A percentile compares a stretch with the other conserved stretches of the same genome.
These are phyloP conservation scores for Bondarzewia mesenterica DNA, from an alignment of 1,284 basidiomycete genomes.

Conservation along the genomic window DNA sequence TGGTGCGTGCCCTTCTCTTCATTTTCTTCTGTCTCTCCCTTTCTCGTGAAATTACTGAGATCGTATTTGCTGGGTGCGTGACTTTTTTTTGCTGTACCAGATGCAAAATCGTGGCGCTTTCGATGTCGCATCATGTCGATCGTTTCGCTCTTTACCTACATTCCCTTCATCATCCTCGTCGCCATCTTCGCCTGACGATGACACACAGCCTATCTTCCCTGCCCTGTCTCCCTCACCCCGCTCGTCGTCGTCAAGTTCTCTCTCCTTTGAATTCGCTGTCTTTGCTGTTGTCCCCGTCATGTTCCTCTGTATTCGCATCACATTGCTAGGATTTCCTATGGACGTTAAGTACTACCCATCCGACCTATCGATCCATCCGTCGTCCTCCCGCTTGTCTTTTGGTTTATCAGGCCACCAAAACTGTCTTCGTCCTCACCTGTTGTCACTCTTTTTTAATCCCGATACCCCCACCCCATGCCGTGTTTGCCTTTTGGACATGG, in stretches of 20 bases:
- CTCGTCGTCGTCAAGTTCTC: neutral
- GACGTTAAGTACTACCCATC: neutral
- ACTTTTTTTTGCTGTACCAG: slow-evolving; percentile 28
- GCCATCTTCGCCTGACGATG: slow-evolving; percentile 46
- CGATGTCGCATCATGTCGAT: slow-evolving; percentile 65
- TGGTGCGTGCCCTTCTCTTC: slow-evolving; percentile 51
- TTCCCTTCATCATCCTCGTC: slow-evolving; percentile 67
- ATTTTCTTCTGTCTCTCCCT: slow-evolving; percentile 3
- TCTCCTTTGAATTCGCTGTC: neutral
- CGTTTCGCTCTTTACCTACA: slow-evolving; percentile 64
- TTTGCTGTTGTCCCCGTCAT: too few relatives aligned
- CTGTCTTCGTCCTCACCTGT: neutral
- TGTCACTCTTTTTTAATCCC: slow-evolving; percentile 1
- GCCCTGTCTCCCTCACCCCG: neutral
- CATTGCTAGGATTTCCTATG: neutral
- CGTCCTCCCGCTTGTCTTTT: neutral
- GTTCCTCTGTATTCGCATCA: neutral
- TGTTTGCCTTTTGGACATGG: neutral
- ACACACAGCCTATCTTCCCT: neutral
- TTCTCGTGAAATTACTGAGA: neutral
- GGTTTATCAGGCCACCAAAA: neutral
- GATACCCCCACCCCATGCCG: neutral
- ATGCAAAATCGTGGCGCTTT: slow-evolving; percentile 61
- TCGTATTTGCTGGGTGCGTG: slow-evolving; percentile 3
- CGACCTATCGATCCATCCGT: neutral